phyloP scores from a whole-genome alignment of 805 yeast species.

The Kazachstania psychrophila region DNA sequence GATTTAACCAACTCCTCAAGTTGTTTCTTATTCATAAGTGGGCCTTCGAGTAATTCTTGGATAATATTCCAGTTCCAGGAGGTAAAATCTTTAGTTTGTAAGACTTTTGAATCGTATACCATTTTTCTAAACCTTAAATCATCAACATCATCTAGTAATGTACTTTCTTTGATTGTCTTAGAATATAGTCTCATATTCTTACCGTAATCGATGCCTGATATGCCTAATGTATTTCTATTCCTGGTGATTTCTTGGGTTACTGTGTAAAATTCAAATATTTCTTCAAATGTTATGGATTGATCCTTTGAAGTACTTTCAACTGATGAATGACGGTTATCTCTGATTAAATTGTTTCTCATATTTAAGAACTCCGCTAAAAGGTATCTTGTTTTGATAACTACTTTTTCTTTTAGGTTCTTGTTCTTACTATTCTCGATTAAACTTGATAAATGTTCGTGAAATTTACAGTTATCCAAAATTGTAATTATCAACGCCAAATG shows the following conservation, averaged over 20 bases:
- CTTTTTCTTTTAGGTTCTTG: slow-evolving; percentile 30
- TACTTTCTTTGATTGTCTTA: slow-evolving; percentile 16
- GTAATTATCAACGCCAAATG: slow-evolving; percentile 53
- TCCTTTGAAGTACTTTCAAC: slow-evolving; percentile 1
- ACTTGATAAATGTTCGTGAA: slow-evolving; percentile 39
- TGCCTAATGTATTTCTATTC: slow-evolving; percentile 32
- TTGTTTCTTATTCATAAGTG: slow-evolving; percentile 59
- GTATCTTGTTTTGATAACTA: slow-evolving; percentile 48
- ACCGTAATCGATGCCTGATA: slow-evolving; percentile 21
- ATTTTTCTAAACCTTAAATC: slow-evolving; percentile 59
- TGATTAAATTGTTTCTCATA: slow-evolving; percentile 41
- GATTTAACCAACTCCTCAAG: slow-evolving; percentile 69
- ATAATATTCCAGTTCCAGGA: slow-evolving; percentile 86
- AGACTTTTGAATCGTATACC: slow-evolving; percentile 58
- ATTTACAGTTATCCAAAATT: slow-evolving; percentile 46
- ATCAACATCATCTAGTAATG: slow-evolving; percentile 35
- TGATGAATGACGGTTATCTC: slow-evolving; percentile 17
- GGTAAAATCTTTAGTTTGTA: slow-evolving; percentile 66
- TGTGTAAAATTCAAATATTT: slow-evolving; percentile 40
- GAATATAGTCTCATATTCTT: slow-evolving; percentile 19
- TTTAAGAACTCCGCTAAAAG: slow-evolving; percentile 54
- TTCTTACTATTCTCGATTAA: slow-evolving; percentile 9
- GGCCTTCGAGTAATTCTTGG: slow-evolving; percentile 69
- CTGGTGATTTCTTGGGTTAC: slow-evolving; percentile 33
- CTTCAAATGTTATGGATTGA: slow-evolving; percentile 9